A percentile compares a stretch with the other conserved stretches of the same genome.
Conservation (phyloP, 495 filamentous ascomycete species). For the Eremomyces bilateralis region DNA sequence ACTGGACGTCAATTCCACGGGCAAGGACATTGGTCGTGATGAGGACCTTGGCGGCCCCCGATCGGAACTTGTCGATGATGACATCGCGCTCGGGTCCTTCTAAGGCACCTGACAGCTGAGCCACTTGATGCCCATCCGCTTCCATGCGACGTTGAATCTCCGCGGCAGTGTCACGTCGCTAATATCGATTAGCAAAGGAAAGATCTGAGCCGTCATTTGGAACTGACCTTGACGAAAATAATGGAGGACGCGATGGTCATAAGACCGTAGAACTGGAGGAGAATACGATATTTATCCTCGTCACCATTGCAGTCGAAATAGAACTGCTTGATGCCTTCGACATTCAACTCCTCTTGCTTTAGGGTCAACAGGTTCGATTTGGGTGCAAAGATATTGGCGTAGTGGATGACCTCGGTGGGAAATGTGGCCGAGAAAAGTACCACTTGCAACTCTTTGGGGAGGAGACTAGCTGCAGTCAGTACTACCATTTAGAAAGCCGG, state of each 20-base stretch:
- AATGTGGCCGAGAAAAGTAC: slow-evolving; percentile 96
- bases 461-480: slow-evolving; percentile 26
- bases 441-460: slow-evolving; percentile 53
- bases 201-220: neutral
- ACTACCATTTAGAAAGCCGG: neutral
- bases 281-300: slow-evolving; percentile 61
- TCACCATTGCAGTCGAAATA: slow-evolving; percentile 77
- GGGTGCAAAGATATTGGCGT: slow-evolving; percentile 60
- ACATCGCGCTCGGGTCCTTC: slow-evolving; percentile 65
- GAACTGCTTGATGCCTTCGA: slow-evolving; percentile 91
- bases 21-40: slow-evolving; percentile 96
- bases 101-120: slow-evolving; percentile 64
- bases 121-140: slow-evolving; percentile 74
- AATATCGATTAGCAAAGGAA: slow-evolving; percentile 3
- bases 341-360: slow-evolving; percentile 73
- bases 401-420: slow-evolving; percentile 59
- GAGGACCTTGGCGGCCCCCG: slow-evolving; percentile 77
- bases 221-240: slow-evolving; percentile 75
- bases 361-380: slow-evolving; percentile 74
- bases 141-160: slow-evolving; percentile 73
- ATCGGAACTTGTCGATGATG: slow-evolving; percentile 74
- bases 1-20: slow-evolving; percentile 90
- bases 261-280: slow-evolving; percentile 81
- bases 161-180: slow-evolving; percentile 61
- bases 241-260: slow-evolving; percentile 93